These are phyloP conservation scores for Helenozyma rhizophorensis DNA, from an alignment of 805 yeast genomes.

Conservation along the genomic window DNA sequence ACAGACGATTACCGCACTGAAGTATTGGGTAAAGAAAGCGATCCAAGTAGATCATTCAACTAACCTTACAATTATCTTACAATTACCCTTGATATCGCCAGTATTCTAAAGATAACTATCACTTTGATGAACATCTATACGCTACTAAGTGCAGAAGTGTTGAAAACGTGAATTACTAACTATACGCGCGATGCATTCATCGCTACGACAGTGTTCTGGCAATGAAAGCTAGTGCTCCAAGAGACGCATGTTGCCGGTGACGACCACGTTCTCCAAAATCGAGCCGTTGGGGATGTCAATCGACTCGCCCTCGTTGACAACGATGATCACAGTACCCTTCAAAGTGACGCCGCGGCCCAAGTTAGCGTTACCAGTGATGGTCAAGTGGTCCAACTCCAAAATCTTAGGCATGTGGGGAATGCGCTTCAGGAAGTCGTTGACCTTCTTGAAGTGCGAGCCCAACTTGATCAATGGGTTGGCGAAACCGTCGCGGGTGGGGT, in stretches of 20 bases:
- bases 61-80: too few species aligned
- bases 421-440: slow-evolving; percentile 82
- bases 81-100: too few species aligned
- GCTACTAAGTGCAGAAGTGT: too few species aligned
- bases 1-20: too few species aligned
- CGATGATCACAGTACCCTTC: slow-evolving; percentile 96
- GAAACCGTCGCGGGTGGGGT: slow-evolving; percentile 82
- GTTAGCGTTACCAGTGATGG: slow-evolving; percentile 93
- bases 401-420: slow-evolving; percentile 95
- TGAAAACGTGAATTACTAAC: too few species aligned
- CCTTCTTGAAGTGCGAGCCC: slow-evolving; percentile 96
- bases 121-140: too few species aligned
- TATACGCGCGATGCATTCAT: too few species aligned
- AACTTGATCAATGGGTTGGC: slow-evolving; percentile 91
- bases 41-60: too few species aligned
- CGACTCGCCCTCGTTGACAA: slow-evolving; percentile 93
- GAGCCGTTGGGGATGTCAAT: slow-evolving; percentile 98
- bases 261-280: slow-evolving; percentile 90
- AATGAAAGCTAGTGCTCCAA: slow-evolving; percentile 83
- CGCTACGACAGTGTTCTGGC: too few species aligned
- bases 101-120: too few species aligned
- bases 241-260: slow-evolving; percentile 93
- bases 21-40: too few species aligned
- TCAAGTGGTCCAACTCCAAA: slow-evolving; percentile 93
- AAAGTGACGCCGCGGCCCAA: slow-evolving; percentile 87